phyloP scores from a whole-genome alignment of 2,329 filamentous ascomycete genomes.

The Nigrospora sphaerica region DNA sequence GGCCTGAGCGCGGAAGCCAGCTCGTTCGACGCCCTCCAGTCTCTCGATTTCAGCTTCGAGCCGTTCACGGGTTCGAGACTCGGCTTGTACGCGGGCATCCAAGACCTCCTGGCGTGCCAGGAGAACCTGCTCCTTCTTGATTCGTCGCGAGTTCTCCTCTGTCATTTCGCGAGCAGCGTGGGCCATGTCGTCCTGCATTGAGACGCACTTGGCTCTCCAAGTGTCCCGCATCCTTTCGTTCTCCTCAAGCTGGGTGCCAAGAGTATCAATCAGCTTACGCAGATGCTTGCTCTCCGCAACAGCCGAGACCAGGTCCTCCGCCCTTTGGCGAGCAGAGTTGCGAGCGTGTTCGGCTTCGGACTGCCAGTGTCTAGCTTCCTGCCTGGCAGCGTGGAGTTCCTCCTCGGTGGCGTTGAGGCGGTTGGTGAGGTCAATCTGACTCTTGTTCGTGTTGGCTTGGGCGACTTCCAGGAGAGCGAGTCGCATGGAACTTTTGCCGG shows the following conservation, averaged over 20 bases:
- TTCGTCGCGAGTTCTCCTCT: constrained; percentile 73
- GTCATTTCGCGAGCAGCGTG: constrained; percentile 71
- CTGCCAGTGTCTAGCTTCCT: constrained; percentile 55
- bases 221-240: constrained; percentile 76
- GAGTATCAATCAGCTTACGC: constrained; percentile 63
- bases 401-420: constrained; percentile 45
- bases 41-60: constrained; percentile 61
- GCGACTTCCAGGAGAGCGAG: constrained; percentile 62
- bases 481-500: constrained; percentile 50
- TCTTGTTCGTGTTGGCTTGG: constrained; percentile 50
- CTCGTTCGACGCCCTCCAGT: constrained; percentile 56
- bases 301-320: constrained; percentile 39
- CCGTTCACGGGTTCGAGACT: constrained; percentile 62
- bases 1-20: constrained; percentile 55
- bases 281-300: constrained; percentile 64
- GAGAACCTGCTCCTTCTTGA: constrained; percentile 71
- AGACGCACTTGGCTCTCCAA: constrained; percentile 78
- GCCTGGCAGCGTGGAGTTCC: constrained; percentile 47
- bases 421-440: constrained; percentile 47
- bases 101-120: constrained; percentile 74
- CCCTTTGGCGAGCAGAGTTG: constrained; percentile 40
- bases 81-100: constrained; percentile 68
- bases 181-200: constrained; percentile 82
- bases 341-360: constrained; percentile 53
- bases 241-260: constrained; percentile 76